A percentile compares a stretch with the other conserved stretches of the same genome.
Evolutionary conservation across 257 asterid genomes (phyloP).

Genomic region (Lantana camara): DNA sequence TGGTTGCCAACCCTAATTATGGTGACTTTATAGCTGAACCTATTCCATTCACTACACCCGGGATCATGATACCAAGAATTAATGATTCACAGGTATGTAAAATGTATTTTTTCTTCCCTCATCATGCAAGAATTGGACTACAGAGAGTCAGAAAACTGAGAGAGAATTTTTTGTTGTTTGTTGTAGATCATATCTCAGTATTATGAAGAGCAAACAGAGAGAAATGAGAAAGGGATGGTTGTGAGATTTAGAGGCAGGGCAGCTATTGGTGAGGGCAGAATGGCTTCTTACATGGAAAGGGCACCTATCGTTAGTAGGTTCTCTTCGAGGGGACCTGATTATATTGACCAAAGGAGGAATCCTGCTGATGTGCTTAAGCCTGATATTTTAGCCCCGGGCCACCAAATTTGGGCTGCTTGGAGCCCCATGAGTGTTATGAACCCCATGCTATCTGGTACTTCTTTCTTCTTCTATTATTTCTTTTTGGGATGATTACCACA

Average conservation of each 20-base stretch:
- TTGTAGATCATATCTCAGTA: constrained; percentile 58
- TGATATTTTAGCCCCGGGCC: constrained; percentile 89
- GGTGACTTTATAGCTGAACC: constrained; percentile 95
- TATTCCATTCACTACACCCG: constrained; percentile 78
- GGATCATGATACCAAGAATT: constrained; percentile 71
- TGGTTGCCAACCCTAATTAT: constrained; percentile 70
- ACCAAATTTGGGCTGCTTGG: constrained; percentile 99
- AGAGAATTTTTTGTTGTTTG: constrained; percentile 6
- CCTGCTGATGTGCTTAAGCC: constrained; percentile 92
- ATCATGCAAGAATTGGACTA: constrained; percentile 8
- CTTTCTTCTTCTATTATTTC: too few relatives aligned
- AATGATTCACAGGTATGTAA: constrained; percentile 61
- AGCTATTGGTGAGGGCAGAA: constrained; percentile 82
- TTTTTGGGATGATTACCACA: too few relatives aligned
- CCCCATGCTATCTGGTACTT: constrained; percentile 69
- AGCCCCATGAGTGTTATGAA: constrained; percentile 80
- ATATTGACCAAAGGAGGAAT: constrained; percentile 47
- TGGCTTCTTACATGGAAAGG: constrained; percentile 61
- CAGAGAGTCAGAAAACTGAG: not conserved
- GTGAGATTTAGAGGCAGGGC: constrained; percentile 64
- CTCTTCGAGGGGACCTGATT: constrained; percentile 94
- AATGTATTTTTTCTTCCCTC: too few relatives aligned
- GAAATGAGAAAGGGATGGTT: constrained; percentile 53
- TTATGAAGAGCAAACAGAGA: constrained; percentile 55
- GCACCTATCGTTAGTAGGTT: constrained; percentile 87